Base-by-base conservation (phyloP, 1,284 basidiomycete genomes). In the Sanghuangporus sanghuang region DNA sequence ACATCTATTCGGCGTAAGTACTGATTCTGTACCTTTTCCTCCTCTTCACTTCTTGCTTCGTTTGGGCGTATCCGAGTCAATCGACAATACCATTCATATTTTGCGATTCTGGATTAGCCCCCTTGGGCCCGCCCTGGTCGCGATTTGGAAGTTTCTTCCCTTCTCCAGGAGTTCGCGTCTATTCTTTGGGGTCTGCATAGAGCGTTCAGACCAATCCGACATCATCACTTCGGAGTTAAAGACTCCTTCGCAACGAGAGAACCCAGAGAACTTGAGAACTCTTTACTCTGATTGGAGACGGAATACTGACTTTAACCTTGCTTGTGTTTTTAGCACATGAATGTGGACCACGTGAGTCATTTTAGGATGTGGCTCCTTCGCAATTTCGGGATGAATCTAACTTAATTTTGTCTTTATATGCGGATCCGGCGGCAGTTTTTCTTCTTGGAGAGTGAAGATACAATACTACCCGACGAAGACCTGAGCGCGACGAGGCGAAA, bases 1-100 rank as follows among this genome's bases (percentile, higher is more conserved):
- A 0, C 93, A 96, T 76, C 79, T 96, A 44, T 98, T 84, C 69
- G 95, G 95, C 66, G 88, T 88, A 75, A 75, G 86, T 78, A 14
- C 42, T 49, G 27, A 44, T 27, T 42, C 38, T 18, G 44, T 46
- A 6, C 44, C 16, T n/a, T 46, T 11, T 46, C 44, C 21, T 46
- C 21, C 44, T 46, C 27, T 32, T 32, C 27, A 2, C 27, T 40
- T 42, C 52, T 48, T 42, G 23, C 57, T 59, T 58, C 50, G 21
- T 62, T 27, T 50, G 36, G 61, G n/a, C 16, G 12, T 23, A 50
- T 50, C 61, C 61, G 61, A 23, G 35, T 27, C 61, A 23, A 32
- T 55, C 50, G 18, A 32, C 27, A 32, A 60, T 64, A 46, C 14
- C 44, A 35, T 23, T 9, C n/a, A 4, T 32, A 52, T 50, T 58